A percentile compares a stretch with the other conserved stretches of the same genome.
phyloP scores from a whole-genome alignment of 495 filamentous ascomycete species.

The Wilcoxina mikolae region DNA sequence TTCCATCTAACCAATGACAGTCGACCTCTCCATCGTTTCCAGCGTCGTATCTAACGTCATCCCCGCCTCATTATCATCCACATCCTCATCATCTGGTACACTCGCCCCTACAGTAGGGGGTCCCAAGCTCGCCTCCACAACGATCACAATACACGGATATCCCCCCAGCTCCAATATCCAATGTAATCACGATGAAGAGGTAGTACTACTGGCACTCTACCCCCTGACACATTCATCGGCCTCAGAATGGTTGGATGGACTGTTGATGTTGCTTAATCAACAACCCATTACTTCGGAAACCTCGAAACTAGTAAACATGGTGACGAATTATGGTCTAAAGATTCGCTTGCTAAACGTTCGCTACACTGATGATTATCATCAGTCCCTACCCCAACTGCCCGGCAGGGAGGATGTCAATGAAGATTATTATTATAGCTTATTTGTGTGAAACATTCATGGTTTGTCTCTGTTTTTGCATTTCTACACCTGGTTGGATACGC shows the following conservation, averaged over 20 bases:
- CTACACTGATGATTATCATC: constrained; percentile 56
- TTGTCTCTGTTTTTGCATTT: not conserved
- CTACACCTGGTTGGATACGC: not conserved
- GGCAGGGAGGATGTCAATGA: constrained; percentile 49
- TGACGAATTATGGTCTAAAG: constrained; percentile 81
- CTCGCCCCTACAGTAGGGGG: constrained; percentile 32
- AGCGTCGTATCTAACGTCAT: constrained; percentile 90
- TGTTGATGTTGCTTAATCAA: constrained; percentile 90
- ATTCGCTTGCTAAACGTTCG: constrained; percentile 85
- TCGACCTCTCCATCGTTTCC: constrained; percentile 77
- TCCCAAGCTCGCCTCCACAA: constrained; percentile 51
- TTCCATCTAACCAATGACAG: constrained; percentile 28
- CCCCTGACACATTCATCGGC: constrained; percentile 69
- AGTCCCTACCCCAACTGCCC: constrained; percentile 41
- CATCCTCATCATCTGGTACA: constrained; percentile 33
- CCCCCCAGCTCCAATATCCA: constrained; percentile 28
- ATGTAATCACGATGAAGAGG: constrained; percentile 36
- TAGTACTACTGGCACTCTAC: constrained; percentile 61
- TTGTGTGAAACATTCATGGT: constrained; percentile 15
- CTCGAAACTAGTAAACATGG: constrained; percentile 66
- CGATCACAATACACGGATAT: constrained; percentile 82
- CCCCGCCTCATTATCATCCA: constrained; percentile 31
- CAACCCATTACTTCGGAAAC: constrained; percentile 95
- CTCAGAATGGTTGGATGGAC: constrained; percentile 90
- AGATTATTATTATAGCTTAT: constrained; percentile 56